These are phyloP conservation scores for Alisma plantagoaquatica DNA, from an alignment of 106 monocot species.

Conservation along the genomic window DNA sequence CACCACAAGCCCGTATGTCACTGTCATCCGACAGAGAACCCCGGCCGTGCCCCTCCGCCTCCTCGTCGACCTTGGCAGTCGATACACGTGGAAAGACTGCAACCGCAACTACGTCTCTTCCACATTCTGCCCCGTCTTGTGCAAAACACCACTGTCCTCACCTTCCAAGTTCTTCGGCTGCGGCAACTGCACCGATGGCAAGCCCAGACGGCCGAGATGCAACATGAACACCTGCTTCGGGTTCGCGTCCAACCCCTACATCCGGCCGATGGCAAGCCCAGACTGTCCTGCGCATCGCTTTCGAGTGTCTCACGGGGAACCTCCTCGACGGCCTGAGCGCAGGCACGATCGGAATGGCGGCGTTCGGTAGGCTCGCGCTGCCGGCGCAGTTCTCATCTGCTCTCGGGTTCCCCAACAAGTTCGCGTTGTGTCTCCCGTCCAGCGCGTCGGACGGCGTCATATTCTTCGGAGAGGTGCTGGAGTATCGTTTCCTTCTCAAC, in stretches of 20 bases:
- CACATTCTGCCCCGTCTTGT: slow-evolving; percentile 30
- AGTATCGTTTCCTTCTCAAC: slow-evolving; percentile 32
- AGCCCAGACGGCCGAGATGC: slow-evolving; percentile 15
- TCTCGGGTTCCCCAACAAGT: slow-evolving; percentile 34
- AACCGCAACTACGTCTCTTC: slow-evolving; percentile 11
- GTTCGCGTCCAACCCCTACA: slow-evolving; percentile 36
- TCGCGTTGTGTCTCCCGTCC: slow-evolving; percentile 53
- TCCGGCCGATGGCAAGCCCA: slow-evolving; percentile 22
- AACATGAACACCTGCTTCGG: slow-evolving; percentile 40
- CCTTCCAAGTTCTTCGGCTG: slow-evolving; percentile 18
- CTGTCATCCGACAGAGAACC: slow-evolving; percentile 17
- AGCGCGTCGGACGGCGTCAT: slow-evolving; percentile 22
- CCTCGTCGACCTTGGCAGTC: slow-evolving; percentile 39
- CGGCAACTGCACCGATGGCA: too few species aligned
- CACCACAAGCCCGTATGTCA: slow-evolving; percentile 12
- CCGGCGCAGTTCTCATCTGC: slow-evolving; percentile 42
- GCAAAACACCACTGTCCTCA: slow-evolving; percentile 32
- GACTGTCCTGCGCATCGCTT: slow-evolving; percentile 20
- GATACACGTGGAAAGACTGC: slow-evolving; percentile 32
- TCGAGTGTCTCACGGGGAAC: slow-evolving; percentile 29
- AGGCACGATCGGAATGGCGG: slow-evolving; percentile 30
- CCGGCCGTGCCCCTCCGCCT: slow-evolving; percentile 18
- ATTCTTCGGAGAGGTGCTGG: slow-evolving; percentile 64
- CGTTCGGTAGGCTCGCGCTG: slow-evolving; percentile 25
- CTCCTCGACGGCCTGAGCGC: slow-evolving; percentile 32